Evolutionary conservation across 805 yeast species (phyloP).

Genomic region (Lipomyces sp.): DNA sequence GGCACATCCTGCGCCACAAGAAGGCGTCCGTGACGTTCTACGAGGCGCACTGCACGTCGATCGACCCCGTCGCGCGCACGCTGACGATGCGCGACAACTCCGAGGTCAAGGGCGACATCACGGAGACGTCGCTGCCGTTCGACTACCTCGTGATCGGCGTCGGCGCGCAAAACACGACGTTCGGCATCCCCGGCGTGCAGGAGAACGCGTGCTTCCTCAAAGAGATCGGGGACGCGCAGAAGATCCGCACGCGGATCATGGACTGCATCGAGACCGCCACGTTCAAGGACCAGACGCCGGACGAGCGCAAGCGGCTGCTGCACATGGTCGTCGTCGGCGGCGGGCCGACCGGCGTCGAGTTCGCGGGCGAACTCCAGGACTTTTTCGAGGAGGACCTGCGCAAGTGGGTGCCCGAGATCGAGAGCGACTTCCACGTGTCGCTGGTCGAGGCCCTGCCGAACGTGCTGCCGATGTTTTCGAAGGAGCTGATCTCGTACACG

Average conservation of each 20-base stretch:
- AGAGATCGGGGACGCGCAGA: conserved; percentile 84
- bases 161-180: conserved; percentile 92
- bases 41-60: conserved; percentile 85
- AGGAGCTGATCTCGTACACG: conserved; percentile 59
- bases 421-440: conserved; percentile 76
- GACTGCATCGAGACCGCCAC: conserved; percentile 87
- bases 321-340: conserved; percentile 94
- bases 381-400: conserved; percentile 86
- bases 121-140: conserved; percentile 52
- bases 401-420: conserved; percentile 85
- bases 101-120: conserved; percentile 38
- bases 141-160: conserved; percentile 90
- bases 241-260: conserved; percentile 77
- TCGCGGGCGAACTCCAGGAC: conserved; percentile 94
- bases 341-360: conserved; percentile 98
- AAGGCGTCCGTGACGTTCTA: conserved; percentile 74
- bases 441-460: conserved; percentile 89
- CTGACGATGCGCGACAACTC: conserved; percentile 48
- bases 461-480: conserved; percentile 56
- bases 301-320: conserved; percentile 79
- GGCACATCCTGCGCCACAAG: conserved; percentile 74
- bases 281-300: conserved; percentile 67
- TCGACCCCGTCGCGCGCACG: conserved; percentile 68
- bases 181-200: conserved; percentile 87
- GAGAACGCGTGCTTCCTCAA: conserved; percentile 86